phyloP scores from a whole-genome alignment of 306 rosid genomes.

The Abrus precatorius region DNA sequence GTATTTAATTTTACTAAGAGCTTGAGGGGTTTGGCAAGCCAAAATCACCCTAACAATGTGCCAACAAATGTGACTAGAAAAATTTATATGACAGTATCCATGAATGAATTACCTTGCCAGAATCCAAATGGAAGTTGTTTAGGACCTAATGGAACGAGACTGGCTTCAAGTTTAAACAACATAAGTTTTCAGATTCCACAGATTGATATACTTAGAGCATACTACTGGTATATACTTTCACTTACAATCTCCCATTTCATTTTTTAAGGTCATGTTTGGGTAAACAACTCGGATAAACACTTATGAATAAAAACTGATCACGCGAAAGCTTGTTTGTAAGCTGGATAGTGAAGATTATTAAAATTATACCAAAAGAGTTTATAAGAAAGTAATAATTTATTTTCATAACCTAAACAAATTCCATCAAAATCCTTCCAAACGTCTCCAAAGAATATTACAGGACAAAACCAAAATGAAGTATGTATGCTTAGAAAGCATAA shows the following conservation, averaged over 20 bases:
- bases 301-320: too few relatives aligned
- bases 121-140: neutral
- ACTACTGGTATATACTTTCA: slow-evolving; percentile 1
- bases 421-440: too few relatives aligned
- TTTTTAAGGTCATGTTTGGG: neutral
- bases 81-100: slow-evolving; percentile 1
- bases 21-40: slow-evolving; percentile 13
- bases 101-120: slow-evolving; percentile 5
- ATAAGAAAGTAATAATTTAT: too few relatives aligned
- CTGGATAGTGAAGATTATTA: too few relatives aligned
- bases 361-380: too few relatives aligned
- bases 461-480: too few relatives aligned
- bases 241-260: neutral
- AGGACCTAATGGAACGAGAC: slow-evolving; percentile 5
- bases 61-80: slow-evolving; percentile 12
- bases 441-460: too few relatives aligned
- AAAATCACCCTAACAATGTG: neutral
- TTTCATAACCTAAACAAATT: too few relatives aligned
- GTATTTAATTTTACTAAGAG: neutral
- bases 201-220: neutral
- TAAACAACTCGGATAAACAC: too few relatives aligned
- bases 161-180: neutral
- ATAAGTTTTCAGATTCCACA: slow-evolving; percentile 14
- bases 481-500: too few relatives aligned
- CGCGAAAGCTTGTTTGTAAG: too few relatives aligned